These are phyloP conservation scores for Hypholoma sublateritium DNA, from an alignment of 768 basidiomycete species.

Conservation along the genomic window DNA sequence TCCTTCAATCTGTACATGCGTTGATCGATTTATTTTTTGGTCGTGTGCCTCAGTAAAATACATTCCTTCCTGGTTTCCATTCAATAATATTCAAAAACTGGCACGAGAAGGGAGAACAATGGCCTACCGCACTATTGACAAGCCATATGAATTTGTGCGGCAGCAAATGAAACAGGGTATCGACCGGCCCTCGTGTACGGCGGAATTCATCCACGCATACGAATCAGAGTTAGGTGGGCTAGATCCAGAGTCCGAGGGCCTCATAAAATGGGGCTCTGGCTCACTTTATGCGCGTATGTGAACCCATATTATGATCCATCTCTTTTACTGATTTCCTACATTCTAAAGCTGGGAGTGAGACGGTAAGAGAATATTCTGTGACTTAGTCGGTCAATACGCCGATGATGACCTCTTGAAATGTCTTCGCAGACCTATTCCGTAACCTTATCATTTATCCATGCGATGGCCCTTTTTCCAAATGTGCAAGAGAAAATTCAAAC, in stretches of 20 bases:
- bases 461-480: constrained; percentile 10
- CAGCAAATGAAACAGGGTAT: neutral
- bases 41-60: neutral
- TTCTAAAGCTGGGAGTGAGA: neutral
- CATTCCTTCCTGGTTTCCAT: neutral
- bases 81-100: neutral
- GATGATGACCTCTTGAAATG: neutral
- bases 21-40: neutral
- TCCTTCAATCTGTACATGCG: too few relatives aligned
- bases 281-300: neutral
- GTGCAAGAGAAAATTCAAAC: constrained; percentile 11
- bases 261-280: neutral
- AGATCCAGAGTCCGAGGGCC: neutral
- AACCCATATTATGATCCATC: neutral
- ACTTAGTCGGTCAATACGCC: neutral
- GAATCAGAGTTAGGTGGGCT: neutral
- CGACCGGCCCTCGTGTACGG: neutral
- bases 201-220: neutral
- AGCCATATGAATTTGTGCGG: neutral
- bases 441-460: neutral
- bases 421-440: neutral
- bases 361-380: neutral
- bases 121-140: neutral
- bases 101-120: neutral
- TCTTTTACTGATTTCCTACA: neutral